These are phyloP conservation scores for Cicer cuneatum DNA, from an alignment of 306 rosid species.

Conservation along the genomic window DNA sequence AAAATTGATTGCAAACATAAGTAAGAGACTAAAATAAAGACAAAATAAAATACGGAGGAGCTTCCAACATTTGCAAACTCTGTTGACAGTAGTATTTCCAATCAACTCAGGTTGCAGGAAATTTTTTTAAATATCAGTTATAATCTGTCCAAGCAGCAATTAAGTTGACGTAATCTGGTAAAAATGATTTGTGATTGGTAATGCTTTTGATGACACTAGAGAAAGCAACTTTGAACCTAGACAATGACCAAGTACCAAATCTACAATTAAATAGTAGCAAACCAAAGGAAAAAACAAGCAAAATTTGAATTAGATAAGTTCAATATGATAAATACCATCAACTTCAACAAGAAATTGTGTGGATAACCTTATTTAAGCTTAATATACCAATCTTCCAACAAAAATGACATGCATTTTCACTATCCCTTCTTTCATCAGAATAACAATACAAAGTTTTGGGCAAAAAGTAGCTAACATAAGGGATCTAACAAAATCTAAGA, in stretches of 20 bases:
- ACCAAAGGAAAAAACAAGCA: background rate
- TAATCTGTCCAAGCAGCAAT: background rate
- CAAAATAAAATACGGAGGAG: background rate
- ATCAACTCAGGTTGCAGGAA: background rate
- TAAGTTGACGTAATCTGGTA: background rate
- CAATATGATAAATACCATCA: conserved; percentile 20
- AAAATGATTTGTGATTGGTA: conserved; percentile 10
- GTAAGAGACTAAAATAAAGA: background rate
- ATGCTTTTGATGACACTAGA: conserved; percentile 12
- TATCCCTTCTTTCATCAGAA: conserved; percentile 32
- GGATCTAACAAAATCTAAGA: conserved; percentile 35
- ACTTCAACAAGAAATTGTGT: conserved; percentile 23
- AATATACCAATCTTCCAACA: conserved; percentile 32
- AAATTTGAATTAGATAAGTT: conserved; percentile 30
- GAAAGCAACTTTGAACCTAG: background rate
- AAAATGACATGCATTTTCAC: conserved; percentile 39
- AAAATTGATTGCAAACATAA: background rate
- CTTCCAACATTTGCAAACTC: conserved; percentile 22
- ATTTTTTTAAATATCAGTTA: background rate
- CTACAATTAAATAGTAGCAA: conserved; percentile 26
- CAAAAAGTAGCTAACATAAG: conserved; percentile 31
- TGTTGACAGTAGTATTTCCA: conserved; percentile 10
- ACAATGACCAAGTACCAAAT: conserved; percentile 12
- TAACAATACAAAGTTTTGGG: conserved; percentile 25
- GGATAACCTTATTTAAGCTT: conserved; percentile 37